These are phyloP conservation scores for Usnea hakonensis DNA, from an alignment of 495 filamentous ascomycete species.

Conservation along the genomic window DNA sequence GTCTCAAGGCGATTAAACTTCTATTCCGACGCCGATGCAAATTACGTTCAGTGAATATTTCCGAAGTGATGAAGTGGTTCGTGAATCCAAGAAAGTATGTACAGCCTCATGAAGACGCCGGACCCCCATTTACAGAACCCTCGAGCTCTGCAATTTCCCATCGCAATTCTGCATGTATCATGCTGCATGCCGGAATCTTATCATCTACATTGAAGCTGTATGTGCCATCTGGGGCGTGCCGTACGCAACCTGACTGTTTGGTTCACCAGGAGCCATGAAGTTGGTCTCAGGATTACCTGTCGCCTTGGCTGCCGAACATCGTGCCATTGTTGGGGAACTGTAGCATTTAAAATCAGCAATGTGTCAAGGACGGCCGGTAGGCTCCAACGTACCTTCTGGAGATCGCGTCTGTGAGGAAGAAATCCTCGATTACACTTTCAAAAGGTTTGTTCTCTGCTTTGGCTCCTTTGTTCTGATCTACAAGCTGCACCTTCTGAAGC, in stretches of 20 bases:
- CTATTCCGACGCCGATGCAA: neutral
- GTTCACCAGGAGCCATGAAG: conserved; percentile 68
- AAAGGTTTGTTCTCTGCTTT: conserved; percentile 56
- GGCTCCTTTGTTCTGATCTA: conserved; percentile 87
- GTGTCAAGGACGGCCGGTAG: neutral
- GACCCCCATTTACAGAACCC: neutral
- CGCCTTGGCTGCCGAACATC: conserved; percentile 80
- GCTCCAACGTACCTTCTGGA: conserved; percentile 65
- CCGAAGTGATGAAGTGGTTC: neutral
- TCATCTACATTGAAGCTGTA: conserved; percentile 16
- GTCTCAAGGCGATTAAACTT: neutral
- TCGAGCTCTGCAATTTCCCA: neutral
- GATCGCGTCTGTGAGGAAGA: conserved; percentile 95
- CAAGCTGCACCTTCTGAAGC: conserved; percentile 82
- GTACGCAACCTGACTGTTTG: conserved; percentile 18
- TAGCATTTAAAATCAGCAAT: conserved; percentile 36
- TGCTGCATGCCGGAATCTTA: neutral
- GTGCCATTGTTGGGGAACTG: conserved; percentile 89
- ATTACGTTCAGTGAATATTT: neutral
- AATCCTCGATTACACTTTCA: conserved; percentile 81
- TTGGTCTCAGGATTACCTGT: conserved; percentile 64
- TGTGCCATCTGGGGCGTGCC: conserved; percentile 10
- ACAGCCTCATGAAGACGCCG: neutral
- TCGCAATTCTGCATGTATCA: neutral
- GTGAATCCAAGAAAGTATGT: neutral